Evolutionary conservation across 352 stramenopile species (phyloP), one percentile per base, ranked within the genome.

Genomic region (Blastocystis sp.): DNA sequence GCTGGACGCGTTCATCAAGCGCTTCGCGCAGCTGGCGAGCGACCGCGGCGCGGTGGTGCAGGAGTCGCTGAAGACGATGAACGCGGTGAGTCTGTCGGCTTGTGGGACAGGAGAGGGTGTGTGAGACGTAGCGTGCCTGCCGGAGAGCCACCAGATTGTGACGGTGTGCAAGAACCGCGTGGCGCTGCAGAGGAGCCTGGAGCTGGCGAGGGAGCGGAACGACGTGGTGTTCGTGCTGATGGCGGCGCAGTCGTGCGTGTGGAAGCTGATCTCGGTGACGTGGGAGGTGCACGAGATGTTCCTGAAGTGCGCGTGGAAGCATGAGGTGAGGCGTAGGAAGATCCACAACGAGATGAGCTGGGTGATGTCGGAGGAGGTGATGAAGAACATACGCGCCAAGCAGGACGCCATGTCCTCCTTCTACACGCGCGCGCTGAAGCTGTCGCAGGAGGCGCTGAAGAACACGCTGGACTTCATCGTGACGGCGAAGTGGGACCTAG

Each of bases 331-430:
- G 28, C 34, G 1, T 84, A 84, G 74, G 48, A 84, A 66, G 45
- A 59, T 69, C 19, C 74, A 84, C 28, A 84, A 45, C 21, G 74
- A 84, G 54, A 84, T 84, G 74, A 84, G 74, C 61, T 84, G 74
- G 74, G 60, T 69, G 74, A 84, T 69, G n/a, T 84, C 74, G 38
- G n/a, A 45, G n/a, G 60, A 69, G 40, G 43, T 57, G 54, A 64
- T 48, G 42, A 28, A 64, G 69, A 70, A 6, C 24, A 84, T 68
- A 0, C 11, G 14, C 2, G 45, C 54, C 14, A 66, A 84, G 28
- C 17, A 84, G 10, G 74, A 84, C 45, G 65, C 65, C 28, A 68
- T 84, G 74, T 84, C 74, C 1, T 66, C 60, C 11, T 69, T 64
- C 4, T 66, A 68, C 28, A 59, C 65, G 11, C 65, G 57, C 34